phyloP scores from a whole-genome alignment of 225 moss, liverwort and hornwort species.

The Takakia lepidozioides region DNA sequence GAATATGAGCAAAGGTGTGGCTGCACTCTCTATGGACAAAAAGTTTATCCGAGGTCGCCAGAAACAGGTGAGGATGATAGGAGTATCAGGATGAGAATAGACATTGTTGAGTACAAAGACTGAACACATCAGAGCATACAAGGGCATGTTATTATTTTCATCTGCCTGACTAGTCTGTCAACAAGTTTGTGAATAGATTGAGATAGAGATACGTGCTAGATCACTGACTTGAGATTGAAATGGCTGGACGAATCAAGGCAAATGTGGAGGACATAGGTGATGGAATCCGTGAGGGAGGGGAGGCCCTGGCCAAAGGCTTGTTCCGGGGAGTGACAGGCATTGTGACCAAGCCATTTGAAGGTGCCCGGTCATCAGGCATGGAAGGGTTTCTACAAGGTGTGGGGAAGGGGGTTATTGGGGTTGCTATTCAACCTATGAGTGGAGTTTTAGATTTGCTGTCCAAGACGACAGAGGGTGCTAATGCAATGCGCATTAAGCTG shows the following conservation, averaged over 20 bases:
- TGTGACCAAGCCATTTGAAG: slow-evolving; percentile 93
- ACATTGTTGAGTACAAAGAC: too few relatives aligned
- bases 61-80: slow-evolving; percentile 62
- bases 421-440: slow-evolving; percentile 86
- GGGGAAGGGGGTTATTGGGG: slow-evolving; percentile 95
- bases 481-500: slow-evolving; percentile 87
- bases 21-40: slow-evolving; percentile 98
- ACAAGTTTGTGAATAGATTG: too few relatives aligned
- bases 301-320: slow-evolving; percentile 90
- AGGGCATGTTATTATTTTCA: too few relatives aligned
- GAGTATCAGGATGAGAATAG: too few relatives aligned
- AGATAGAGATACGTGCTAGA: too few relatives aligned
- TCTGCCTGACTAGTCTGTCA: too few relatives aligned
- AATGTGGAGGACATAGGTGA: slow-evolving; percentile 97
- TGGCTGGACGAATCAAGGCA: too few relatives aligned
- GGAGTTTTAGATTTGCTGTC: slow-evolving; percentile 93
- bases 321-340: slow-evolving; percentile 97
- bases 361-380: slow-evolving; percentile 81
- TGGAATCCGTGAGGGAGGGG: slow-evolving; percentile 94
- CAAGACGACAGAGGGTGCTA: slow-evolving; percentile 93
- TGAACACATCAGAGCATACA: too few relatives aligned
- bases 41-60: slow-evolving; percentile 84
- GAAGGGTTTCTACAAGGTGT: slow-evolving; percentile 98
- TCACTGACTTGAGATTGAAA: too few relatives aligned
- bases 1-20: slow-evolving; percentile 98